Conservation (phyloP, 164 flowering plant species). For the Dillenia suffruticosa region DNA sequence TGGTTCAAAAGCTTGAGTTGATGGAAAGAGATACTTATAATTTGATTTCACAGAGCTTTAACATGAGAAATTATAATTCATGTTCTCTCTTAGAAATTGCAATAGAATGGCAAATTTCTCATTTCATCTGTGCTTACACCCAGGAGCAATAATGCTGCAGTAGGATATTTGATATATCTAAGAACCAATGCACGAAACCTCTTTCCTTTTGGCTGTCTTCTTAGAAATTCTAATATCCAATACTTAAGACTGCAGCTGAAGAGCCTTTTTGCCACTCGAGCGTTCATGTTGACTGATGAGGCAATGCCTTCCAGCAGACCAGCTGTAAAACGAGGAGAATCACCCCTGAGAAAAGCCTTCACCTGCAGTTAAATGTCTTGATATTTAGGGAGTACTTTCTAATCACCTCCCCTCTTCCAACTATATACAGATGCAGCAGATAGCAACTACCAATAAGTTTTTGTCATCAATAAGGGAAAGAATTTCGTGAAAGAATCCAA, state of each 20-base stretch:
- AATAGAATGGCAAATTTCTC: too few relatives aligned
- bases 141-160: conserved; percentile 61
- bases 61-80: too few relatives aligned
- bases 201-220: conserved; percentile 71
- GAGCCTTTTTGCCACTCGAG: conserved; percentile 54
- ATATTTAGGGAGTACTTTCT: not conserved
- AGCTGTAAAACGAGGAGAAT: conserved; percentile 68
- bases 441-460: too few relatives aligned
- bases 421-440: too few relatives aligned
- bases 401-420: too few relatives aligned
- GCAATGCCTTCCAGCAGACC: conserved; percentile 89
- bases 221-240: conserved; percentile 81
- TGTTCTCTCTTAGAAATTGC: too few relatives aligned
- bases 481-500: too few relatives aligned
- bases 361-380: conserved; percentile 39
- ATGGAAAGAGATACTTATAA: too few relatives aligned
- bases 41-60: too few relatives aligned
- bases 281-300: conserved; percentile 49
- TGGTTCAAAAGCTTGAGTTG: too few relatives aligned
- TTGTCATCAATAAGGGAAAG: too few relatives aligned
- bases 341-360: conserved; percentile 81
- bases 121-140: conserved; percentile 45
- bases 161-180: conserved; percentile 79
- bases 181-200: conserved; percentile 74
- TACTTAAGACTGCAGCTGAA: conserved; percentile 69